Evolutionary conservation across 306 rosid species (phyloP), one percentile per base, ranked within the genome.

Genomic region (Cercis canadensis): DNA sequence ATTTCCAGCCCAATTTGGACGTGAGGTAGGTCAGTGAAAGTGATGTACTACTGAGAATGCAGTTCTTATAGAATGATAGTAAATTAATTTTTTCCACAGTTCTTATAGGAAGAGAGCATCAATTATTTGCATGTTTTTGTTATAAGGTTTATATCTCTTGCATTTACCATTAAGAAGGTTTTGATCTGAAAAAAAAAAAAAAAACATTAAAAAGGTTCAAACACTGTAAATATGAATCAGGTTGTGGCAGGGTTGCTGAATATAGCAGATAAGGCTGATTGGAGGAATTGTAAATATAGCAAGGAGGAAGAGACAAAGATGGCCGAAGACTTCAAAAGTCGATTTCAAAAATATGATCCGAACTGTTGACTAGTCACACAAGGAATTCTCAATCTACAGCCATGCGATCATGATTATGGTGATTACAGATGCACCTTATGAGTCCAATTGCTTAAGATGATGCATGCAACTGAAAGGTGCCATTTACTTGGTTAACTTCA

Each of bases 1-100:
- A 64, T 94, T 94, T 78, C 88, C 97, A 13, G 88, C 84, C 12
- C 99, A 94, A 60, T 94, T 94, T 87, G 99, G 99, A 58, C 99
- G 99, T 0, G 97, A 94, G 97, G 99, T 94, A 68, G 87, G 85
- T 73, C 56, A 14, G 70, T 31, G 58, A 50, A 36, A 57, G 33
- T 34, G 60, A 57, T 63, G 29, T 34, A 6, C 62, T 18, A 14
- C 51, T 68, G 6, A 65, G 72, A 45, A 14, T 51, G 47, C 29
- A 52, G 32, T 43, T 43, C 2, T 37, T 37, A 37, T 3, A 37
- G 43, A 3, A 8, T 37, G 8, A 37, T 37, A 37, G 7, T 8
- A 37, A 37, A 37, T 5, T 37, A 5, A 10, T 49, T 49, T 68
- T 53, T 44, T 51, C 9, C 60, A 11, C 10, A 33, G 2, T 34